phyloP scores from a whole-genome alignment of 768 basidiomycete species.

The Russula vinacea region DNA sequence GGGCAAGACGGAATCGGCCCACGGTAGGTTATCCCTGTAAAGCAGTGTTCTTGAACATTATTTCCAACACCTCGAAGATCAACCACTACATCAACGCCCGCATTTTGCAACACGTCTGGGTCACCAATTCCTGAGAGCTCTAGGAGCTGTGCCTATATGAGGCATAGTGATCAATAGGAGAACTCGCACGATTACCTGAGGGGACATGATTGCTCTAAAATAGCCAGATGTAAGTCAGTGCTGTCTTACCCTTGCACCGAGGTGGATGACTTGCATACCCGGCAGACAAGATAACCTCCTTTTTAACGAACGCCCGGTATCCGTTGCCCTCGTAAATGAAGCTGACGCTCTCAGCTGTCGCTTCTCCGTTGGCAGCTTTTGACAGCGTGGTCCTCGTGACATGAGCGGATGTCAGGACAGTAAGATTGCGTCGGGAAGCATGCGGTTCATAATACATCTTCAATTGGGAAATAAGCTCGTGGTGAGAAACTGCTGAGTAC shows the following conservation, averaged over 20 bases:
- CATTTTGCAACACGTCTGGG: conserved; percentile 14
- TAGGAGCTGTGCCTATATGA: conserved; percentile 15
- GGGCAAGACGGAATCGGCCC: neutral
- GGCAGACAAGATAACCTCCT: conserved; percentile 27
- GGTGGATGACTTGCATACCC: conserved; percentile 11
- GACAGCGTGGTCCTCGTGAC: conserved; percentile 19
- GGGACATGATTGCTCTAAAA: conserved; percentile 21
- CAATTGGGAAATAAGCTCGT: neutral
- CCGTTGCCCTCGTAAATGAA: conserved; percentile 23
- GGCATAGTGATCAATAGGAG: neutral
- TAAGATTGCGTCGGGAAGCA: conserved; percentile 28
- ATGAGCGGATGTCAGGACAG: conserved; percentile 29
- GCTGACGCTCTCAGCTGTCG: conserved; percentile 15
- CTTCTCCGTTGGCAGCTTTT: neutral
- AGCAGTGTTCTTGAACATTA: conserved; percentile 28
- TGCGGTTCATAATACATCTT: conserved; percentile 32
- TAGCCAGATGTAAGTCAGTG: neutral
- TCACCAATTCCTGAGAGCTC: conserved; percentile 30
- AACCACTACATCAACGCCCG: conserved; percentile 13
- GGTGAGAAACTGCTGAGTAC: no score
- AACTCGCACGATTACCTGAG: conserved; percentile 8
- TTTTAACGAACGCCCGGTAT: conserved; percentile 11
- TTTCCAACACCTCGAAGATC: conserved; percentile 26
- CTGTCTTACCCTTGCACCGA: neutral
- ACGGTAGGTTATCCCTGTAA: conserved; percentile 11